Evolutionary conservation across 352 stramenopile genomes (phyloP).

Genomic region (Pythium aphanidermatum): DNA sequence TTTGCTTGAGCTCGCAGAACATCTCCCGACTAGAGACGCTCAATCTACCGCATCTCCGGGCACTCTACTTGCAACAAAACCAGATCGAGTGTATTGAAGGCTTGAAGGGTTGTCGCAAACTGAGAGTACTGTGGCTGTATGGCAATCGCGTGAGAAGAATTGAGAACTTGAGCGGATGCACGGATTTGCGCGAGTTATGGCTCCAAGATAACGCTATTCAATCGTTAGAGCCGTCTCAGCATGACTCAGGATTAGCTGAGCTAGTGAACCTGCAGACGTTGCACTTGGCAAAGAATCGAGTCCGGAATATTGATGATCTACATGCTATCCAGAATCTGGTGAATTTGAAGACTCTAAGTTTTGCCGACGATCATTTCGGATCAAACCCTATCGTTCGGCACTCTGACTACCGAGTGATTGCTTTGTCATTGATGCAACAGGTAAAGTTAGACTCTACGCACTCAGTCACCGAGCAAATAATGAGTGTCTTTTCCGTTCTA

Average conservation of each 20-base stretch:
- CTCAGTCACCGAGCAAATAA: not conserved
- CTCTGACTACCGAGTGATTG: conserved; percentile 65
- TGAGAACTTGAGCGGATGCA: conserved; percentile 53
- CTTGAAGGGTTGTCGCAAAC: conserved; percentile 50
- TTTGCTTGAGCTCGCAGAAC: conserved; percentile 73
- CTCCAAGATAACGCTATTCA: conserved; percentile 77
- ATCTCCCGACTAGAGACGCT: conserved; percentile 52
- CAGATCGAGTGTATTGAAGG: conserved; percentile 71
- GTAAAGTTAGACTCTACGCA: too few species aligned
- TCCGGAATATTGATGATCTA: conserved; percentile 67
- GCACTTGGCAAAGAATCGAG: conserved; percentile 66
- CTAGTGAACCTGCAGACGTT: conserved; percentile 71
- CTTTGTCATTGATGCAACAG: conserved; percentile 59
- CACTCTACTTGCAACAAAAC: conserved; percentile 82
- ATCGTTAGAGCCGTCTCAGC: conserved; percentile 29
- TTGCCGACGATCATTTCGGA: conserved; percentile 83
- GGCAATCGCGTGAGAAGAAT: conserved; percentile 58
- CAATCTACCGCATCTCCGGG: conserved; percentile 49
- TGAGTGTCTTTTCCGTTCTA: conserved; percentile 10
- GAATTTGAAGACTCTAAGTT: conserved; percentile 43
- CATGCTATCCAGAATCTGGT: conserved; percentile 50
- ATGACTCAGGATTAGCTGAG: conserved; percentile 27
- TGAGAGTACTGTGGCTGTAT: conserved; percentile 77
- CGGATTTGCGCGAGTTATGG: conserved; percentile 78
- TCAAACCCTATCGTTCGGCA: conserved; percentile 62